Conservation (phyloP, 1,139 yeast genomes). For the Protomyces macrosporus region DNA sequence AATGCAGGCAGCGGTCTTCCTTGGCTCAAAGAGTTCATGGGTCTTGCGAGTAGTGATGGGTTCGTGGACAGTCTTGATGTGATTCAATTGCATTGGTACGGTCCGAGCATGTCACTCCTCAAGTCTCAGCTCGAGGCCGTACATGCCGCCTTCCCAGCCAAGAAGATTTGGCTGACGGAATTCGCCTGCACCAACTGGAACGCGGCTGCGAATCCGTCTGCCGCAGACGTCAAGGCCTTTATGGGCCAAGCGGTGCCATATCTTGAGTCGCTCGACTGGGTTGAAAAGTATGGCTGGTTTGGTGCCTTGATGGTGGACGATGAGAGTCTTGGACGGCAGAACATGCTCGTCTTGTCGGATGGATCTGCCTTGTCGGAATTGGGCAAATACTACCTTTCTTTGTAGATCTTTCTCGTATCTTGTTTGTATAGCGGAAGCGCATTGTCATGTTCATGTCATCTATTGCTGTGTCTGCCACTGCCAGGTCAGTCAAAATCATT, state of each 20-base stretch:
- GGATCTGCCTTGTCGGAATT: constrained; percentile 16
- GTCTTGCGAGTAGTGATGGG: not conserved
- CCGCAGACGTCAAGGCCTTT: constrained; percentile 10
- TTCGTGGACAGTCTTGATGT: constrained; percentile 12
- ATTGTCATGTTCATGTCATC: too few species aligned
- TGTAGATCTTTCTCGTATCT: not conserved
- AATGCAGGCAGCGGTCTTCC: constrained; percentile 18
- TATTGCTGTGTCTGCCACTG: too few species aligned
- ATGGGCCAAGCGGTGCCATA: constrained; percentile 13
- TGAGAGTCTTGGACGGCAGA: constrained; percentile 8
- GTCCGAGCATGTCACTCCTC: constrained; percentile 9
- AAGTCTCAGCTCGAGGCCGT: constrained; percentile 17
- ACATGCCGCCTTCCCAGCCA: constrained; percentile 19
- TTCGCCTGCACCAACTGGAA: constrained; percentile 27
- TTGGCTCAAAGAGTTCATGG: constrained; percentile 26
- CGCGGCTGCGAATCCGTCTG: constrained; percentile 12
- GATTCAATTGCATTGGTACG: constrained; percentile 26
- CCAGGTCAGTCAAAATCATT: not conserved
- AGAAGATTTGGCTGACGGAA: constrained; percentile 26
- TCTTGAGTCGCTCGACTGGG: constrained; percentile 15
- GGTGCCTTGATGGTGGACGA: constrained; percentile 17
- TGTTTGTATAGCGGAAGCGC: not conserved
- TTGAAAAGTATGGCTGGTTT: constrained; percentile 25
- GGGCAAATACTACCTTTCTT: constrained; percentile 21
- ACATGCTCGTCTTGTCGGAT: constrained; percentile 15